Evolutionary conservation across 2,329 filamentous ascomycete species (phyloP), one percentile per base, ranked within the genome.

Genomic region (Colletotrichum horii): DNA sequence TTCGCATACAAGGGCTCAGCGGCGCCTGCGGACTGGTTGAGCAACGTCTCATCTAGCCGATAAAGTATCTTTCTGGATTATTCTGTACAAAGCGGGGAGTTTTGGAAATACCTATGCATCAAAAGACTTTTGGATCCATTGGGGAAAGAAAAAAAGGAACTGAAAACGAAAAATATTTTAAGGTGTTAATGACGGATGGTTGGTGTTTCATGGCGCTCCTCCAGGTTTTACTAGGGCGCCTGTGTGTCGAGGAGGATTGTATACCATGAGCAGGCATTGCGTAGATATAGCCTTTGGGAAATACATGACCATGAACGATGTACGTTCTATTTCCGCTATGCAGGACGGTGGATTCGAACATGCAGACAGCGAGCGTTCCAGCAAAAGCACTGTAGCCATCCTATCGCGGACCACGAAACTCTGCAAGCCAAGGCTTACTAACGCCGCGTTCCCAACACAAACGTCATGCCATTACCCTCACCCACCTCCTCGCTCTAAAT

Each of bases 1-100:
- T 74, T 80, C 52, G 70, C 71, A 14, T 75, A 76, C 66, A 64
- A 75, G 60, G 74, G 74, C 62, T 43, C 32, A 1, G 24, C 74
- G 19, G 66, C 74, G 30, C 74, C 74, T 2, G 34, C 66, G 52
- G 74, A 71, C 66, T 76, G 74, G 74, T 28, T 76, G 19, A 22
- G 52, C 12, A 76, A 66, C 26, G 55, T 52, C 48, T 48, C 56
- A 14, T 61, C 48, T 16, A 76, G 74, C 58, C 36, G 38, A 8
- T 76, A 30, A 60, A n/a, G 19, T 34, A 4, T 6, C 5, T 60
- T 34, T 52, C 43, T n/a, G 28, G 11, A 24, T 52, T 32, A 1
- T 62, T 24, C 22, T 70, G 67, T 62, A 62, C 3, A 61, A 62
- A 62, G 56, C 72, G 55, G 36, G 72, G 61, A 61, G 61, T 74